Percentiles rank a stretch among this genome's conserved stretches.
Conservation (phyloP, 768 basidiomycete genomes). For the Amanita jacksonii region DNA sequence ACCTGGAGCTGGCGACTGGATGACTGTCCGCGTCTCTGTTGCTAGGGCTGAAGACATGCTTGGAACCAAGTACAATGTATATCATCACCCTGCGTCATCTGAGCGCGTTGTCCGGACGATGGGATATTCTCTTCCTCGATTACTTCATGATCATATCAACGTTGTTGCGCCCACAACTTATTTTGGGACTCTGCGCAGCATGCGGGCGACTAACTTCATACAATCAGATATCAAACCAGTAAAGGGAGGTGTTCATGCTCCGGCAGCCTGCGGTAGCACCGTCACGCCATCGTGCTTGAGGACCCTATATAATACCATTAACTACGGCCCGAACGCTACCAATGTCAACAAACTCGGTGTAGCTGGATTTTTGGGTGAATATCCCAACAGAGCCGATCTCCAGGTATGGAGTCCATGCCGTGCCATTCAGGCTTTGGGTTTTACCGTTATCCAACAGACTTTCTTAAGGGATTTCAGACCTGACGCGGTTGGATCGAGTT, state of each 20-base stretch:
- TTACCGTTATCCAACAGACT: constrained; percentile 23
- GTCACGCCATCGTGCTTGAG: constrained; percentile 54
- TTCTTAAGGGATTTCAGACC: constrained; percentile 43
- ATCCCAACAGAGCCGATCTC: constrained; percentile 48
- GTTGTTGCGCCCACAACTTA: constrained; percentile 57
- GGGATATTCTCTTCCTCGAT: constrained; percentile 49
- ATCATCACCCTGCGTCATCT: constrained; percentile 36
- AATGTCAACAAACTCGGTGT: constrained; percentile 47
- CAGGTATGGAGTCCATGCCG: constrained; percentile 24
- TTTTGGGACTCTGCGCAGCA: constrained; percentile 45
- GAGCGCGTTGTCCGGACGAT: constrained; percentile 47
- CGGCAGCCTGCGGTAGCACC: constrained; percentile 31
- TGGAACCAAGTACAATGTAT: constrained; percentile 47
- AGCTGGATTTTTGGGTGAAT: constrained; percentile 47
- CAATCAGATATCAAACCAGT: constrained; percentile 41
- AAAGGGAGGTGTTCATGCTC: constrained; percentile 27
- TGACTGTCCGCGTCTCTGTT: constrained; percentile 44
- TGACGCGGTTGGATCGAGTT: constrained; percentile 35
- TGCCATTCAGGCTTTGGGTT: constrained; percentile 21
- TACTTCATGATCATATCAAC: constrained; percentile 44
- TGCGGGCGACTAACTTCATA: constrained; percentile 44
- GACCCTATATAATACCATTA: constrained; percentile 41
- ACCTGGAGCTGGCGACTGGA: constrained; percentile 47
- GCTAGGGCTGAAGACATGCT: constrained; percentile 54
- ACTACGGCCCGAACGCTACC: constrained; percentile 34